Evolutionary conservation across 192 early-diverging fungal species (phyloP), one percentile per base, ranked within the genome.

Genomic region (Coemansia sp.): DNA sequence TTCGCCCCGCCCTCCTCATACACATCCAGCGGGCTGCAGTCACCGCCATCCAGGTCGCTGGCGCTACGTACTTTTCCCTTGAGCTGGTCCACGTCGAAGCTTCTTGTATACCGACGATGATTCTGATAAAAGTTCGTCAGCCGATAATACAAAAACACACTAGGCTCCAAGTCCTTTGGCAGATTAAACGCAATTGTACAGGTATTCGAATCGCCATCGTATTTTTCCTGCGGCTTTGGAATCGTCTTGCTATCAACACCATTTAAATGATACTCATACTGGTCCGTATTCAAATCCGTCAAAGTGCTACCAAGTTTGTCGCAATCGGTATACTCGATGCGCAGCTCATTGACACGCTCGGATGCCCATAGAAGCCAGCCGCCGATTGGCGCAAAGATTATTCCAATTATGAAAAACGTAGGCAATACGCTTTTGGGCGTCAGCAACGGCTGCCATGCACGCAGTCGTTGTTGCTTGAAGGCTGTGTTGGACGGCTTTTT

Each of bases 51-150:
- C 58, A 89, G 48, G 0, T 81, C 81, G 8, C 67, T 53, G 0
- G 65, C 75, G 15, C 74, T 36, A 20, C 90, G 73, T 9, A 61
- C 68, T 41, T 85, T 85, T 34, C 95, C 95, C 36, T 86, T 82
- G 8, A 98, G 87, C 73, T 99, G 97, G 61, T 90, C 87, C 35
- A 87, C 76, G 73, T 92, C 90, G 71, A 93, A 88, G 76, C 90
- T 92, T 75, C 96, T 95, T 28, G 98, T 93, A 71, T 99, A 99
- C 61, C 91, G 89, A 48, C 98, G 89, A 69, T 99, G 96, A 86
- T 99, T 99, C 78, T 99, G 98, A 79, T 97, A 99, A 81, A 99
- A 99, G 79, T 97, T 96, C 37, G 96, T 96, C 61, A 99, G 89
- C 54, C 92, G 85, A 72, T 98, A 98, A 81, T 98, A 99, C 58